Evolutionary conservation across 2,329 filamentous ascomycete species (phyloP), one percentile per base, ranked within the genome.

Genomic region (Colletotrichum limetticola): DNA sequence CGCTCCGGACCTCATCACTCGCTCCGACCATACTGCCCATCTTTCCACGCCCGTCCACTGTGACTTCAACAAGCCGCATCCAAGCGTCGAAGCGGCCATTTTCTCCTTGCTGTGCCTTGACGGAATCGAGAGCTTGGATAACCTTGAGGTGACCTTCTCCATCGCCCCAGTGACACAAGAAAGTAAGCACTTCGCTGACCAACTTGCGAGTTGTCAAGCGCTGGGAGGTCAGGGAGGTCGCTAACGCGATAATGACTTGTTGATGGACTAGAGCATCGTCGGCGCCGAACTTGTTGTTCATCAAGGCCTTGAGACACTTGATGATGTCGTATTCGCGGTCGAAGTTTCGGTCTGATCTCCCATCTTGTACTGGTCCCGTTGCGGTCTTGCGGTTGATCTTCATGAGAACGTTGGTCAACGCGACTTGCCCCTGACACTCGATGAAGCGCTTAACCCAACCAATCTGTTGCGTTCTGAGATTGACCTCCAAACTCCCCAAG

Each of bases 251-350:
- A 75, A 98, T 92, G 75, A 98, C 94, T 80, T 96, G 94, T 80
- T 97, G 94, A 80, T 98, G 95, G 74, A 91, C 88, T 70, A 99
- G 87, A 22, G 97, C 97, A 88, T 99, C 95, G 81, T 99, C 97
- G 74, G 97, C 97, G 74, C 97, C 97, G 82, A 97, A 98, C 82
- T 98, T 98, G 89, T 98, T 99, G 90, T 99, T 99, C 93, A 98
- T 97, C 71, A 98, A 85, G 37, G 95, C 95, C 86, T 98, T 98
- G 71, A 99, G 85, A 85, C 97, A 98, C 85, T 99, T 99, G 80
- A 98, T 91, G 75, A 99, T 98, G 80, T 98, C 97, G 81, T 98
- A 98, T 84, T 98, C 95, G 77, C 93, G 91, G 79, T 98, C 95
- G 62, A 97, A 87, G 79, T 96, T 94, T 81, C 93, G 95, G 78